A percentile compares a stretch with the other conserved stretches of the same genome.
Conservation (phyloP, 495 filamentous ascomycete species). For the Tuber aestivum region DNA sequence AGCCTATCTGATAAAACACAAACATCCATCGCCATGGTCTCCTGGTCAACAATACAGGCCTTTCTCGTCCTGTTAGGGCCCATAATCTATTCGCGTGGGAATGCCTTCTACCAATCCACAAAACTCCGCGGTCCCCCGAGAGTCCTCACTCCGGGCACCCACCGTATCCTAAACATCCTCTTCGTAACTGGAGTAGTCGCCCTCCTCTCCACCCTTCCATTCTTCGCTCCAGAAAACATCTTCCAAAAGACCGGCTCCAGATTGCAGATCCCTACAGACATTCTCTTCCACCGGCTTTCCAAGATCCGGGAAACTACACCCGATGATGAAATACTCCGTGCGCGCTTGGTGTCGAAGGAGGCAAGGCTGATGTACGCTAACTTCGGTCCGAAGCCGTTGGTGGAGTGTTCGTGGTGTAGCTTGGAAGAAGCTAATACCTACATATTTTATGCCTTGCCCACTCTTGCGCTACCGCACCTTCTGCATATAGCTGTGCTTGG, state of each 20-base stretch:
- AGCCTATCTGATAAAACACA: neutral
- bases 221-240: conserved; percentile 70
- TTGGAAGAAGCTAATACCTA: conserved; percentile 65
- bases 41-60: conserved; percentile 53
- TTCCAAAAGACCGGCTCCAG: conserved; percentile 72
- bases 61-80: conserved; percentile 81
- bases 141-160: conserved; percentile 52
- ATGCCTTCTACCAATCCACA: conserved; percentile 62
- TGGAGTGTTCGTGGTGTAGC: conserved; percentile 75
- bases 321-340: conserved; percentile 57
- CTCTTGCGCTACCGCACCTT: conserved; percentile 68
- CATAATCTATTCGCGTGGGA: conserved; percentile 66
- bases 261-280: conserved; percentile 68
- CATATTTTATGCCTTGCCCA: conserved; percentile 73
- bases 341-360: conserved; percentile 62
- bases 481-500: conserved; percentile 65
- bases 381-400: conserved; percentile 66
- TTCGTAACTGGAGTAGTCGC: conserved; percentile 53
- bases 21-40: conserved; percentile 23
- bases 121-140: conserved; percentile 50
- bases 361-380: conserved; percentile 74
- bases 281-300: conserved; percentile 74
- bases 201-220: conserved; percentile 59
- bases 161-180: conserved; percentile 58
- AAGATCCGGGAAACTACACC: conserved; percentile 57